A percentile compares a stretch with the other conserved stretches of the same genome.
phyloP scores from a whole-genome alignment of 306 rosid genomes.

The Mimosa bimucronata region DNA sequence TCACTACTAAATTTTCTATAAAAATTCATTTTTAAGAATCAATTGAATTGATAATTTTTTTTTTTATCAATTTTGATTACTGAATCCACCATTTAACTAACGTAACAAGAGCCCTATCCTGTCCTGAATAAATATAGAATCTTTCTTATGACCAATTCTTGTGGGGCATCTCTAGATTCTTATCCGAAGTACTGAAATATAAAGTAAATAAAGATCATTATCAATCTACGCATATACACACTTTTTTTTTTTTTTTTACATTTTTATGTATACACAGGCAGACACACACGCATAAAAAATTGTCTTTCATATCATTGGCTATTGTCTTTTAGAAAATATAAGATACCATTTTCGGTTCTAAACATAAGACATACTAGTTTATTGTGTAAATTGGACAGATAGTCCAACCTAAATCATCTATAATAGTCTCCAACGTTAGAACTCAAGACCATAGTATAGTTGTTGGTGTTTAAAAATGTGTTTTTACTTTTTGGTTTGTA shows the following conservation, averaged over 20 bases:
- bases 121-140: not conserved
- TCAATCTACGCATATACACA: not conserved
- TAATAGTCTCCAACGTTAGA: too few relatives aligned
- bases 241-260: not conserved
- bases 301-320: not conserved
- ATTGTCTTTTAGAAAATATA: not conserved
- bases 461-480: too few relatives aligned
- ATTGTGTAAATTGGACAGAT: too few relatives aligned
- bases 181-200: not conserved
- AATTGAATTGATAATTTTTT: not conserved
- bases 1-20: not conserved
- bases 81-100: not conserved
- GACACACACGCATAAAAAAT: too few relatives aligned
- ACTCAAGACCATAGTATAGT: too few relatives aligned
- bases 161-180: not conserved
- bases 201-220: not conserved
- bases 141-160: not conserved
- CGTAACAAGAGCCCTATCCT: not conserved
- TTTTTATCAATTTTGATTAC: not conserved
- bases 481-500: too few relatives aligned
- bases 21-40: not conserved
- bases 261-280: too few relatives aligned
- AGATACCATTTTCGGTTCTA: not conserved
- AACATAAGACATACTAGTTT: too few relatives aligned
- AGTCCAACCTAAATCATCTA: too few relatives aligned